Evolutionary conservation across 2,329 filamentous ascomycete species (phyloP).

Genomic region (Bipolaris oryzae): DNA sequence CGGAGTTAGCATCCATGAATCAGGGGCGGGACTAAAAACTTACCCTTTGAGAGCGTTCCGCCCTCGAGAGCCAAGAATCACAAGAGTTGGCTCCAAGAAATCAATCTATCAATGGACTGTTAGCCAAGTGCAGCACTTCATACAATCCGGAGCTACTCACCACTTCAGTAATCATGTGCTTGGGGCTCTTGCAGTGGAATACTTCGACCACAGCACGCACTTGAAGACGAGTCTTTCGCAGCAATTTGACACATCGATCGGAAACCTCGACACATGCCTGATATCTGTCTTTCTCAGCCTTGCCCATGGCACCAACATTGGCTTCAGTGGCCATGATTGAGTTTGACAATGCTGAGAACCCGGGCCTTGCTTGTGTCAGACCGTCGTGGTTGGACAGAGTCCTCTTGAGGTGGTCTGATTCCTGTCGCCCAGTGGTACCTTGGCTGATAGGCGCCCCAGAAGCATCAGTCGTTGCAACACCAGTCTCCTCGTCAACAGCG

Average conservation of each 20-base stretch:
- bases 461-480: conserved; percentile 56
- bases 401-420: conserved; percentile 74
- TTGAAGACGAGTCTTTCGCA: conserved; percentile 90
- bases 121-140: conserved; percentile 26
- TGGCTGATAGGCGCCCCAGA: conserved; percentile 68
- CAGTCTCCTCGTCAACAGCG: conserved; percentile 84
- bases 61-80: conserved; percentile 90
- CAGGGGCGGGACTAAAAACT: conserved; percentile 43
- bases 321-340: conserved; percentile 44
- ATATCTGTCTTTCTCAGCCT: conserved; percentile 76
- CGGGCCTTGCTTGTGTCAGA: conserved; percentile 36
- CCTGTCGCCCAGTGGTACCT: conserved; percentile 72
- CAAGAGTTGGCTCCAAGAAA: conserved; percentile 84
- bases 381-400: conserved; percentile 59
- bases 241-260: conserved; percentile 78
- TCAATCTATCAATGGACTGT: conserved; percentile 68
- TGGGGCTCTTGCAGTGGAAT: conserved; percentile 96
- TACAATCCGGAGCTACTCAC: conserved; percentile 51
- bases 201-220: conserved; percentile 94
- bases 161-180: conserved; percentile 94
- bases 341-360: conserved; percentile 42
- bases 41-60: conserved; percentile 92
- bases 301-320: conserved; percentile 51
- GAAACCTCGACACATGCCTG: conserved; percentile 84
- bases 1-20: conserved; percentile 31